Base-by-base conservation (phyloP, 345 rosid genomes). In the Anastatica hierochuntica region DNA sequence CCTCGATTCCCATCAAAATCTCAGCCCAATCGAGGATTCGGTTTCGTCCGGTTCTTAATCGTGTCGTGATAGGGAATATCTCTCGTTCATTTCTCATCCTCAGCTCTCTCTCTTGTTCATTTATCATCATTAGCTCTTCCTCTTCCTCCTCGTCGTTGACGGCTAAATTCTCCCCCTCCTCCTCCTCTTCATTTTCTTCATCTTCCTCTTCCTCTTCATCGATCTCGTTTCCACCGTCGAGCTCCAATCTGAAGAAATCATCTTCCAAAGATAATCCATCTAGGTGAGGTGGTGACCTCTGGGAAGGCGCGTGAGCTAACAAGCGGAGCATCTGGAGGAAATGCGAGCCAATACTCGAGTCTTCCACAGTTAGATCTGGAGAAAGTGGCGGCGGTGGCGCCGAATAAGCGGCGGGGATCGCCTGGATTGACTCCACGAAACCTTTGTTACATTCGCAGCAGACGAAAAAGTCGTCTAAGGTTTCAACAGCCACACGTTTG, bases 371-470 rank as follows among this genome's bases (percentile, higher is more conserved):
- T 26, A 49, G 80, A 71, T 72, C 81, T 43, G 81, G 71, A 4
- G 73, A 63, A 21, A 70, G 37, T 2, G 81, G 68, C 13, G 68
- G 74, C 23, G 80, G 63, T 11, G 68, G 63, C 3, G 55, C 55
- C 5, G 71, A 52, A 10, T 71, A 43, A 35, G 68, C 42, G n/a
- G 65, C 71, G 6, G 83, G 72, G 14, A 60, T 21, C 29, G 63
- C 41, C 14, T 71, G 58, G 31, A 79, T 79, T 44, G 71, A 69
- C 45, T 82, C 89, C 7, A 85, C 83, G 66, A 85, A 85, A 23
- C 89, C 95, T 63, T 73, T 71, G 59, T 82, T 76, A 73, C 95
- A 85, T 68, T 85, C 95, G 21, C 26, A 60, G 66, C 95, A 85
- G 15, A 82, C 62, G 54, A 74, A 57, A 1, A 61, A 66, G 45